Percentiles rank a stretch among this genome's conserved stretches.
These are phyloP conservation scores for Heteromeles arbutifolia DNA, from an alignment of 306 rosid genomes.

Conservation along the genomic window DNA sequence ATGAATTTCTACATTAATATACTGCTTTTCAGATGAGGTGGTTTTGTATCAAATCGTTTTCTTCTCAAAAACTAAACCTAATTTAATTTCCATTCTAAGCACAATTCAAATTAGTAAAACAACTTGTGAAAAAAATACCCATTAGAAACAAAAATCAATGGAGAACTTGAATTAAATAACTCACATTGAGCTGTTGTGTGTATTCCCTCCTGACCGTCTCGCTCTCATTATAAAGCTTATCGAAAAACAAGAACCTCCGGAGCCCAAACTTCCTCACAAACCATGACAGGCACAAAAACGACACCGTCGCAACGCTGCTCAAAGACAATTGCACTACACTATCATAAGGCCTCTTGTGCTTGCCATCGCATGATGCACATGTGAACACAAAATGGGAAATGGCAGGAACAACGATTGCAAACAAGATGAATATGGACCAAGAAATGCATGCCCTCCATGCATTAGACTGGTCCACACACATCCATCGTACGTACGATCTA, in stretches of 20 bases:
- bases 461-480: constrained; percentile 89
- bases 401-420: constrained; percentile 54
- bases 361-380: constrained; percentile 56
- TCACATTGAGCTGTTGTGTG: constrained; percentile 60
- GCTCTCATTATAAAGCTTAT: constrained; percentile 80
- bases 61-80: too few species aligned
- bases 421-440: constrained; percentile 59
- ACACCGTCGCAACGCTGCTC: constrained; percentile 50
- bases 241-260: constrained; percentile 72
- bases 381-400: constrained; percentile 57
- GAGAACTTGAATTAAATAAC: background rate
- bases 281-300: constrained; percentile 58
- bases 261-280: constrained; percentile 60
- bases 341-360: constrained; percentile 67
- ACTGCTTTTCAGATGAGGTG: too few species aligned
- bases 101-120: too few species aligned
- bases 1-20: too few species aligned
- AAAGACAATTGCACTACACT: constrained; percentile 66
- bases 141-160: background rate
- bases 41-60: too few species aligned
- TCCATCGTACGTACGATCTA: constrained; percentile 75
- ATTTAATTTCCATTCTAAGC: too few species aligned
- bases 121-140: too few species aligned
- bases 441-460: constrained; percentile 47
- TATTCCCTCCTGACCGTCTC: constrained; percentile 61